Base-by-base conservation (phyloP, 2,329 filamentous ascomycete species). In the Botryotinia narcissicola region DNA sequence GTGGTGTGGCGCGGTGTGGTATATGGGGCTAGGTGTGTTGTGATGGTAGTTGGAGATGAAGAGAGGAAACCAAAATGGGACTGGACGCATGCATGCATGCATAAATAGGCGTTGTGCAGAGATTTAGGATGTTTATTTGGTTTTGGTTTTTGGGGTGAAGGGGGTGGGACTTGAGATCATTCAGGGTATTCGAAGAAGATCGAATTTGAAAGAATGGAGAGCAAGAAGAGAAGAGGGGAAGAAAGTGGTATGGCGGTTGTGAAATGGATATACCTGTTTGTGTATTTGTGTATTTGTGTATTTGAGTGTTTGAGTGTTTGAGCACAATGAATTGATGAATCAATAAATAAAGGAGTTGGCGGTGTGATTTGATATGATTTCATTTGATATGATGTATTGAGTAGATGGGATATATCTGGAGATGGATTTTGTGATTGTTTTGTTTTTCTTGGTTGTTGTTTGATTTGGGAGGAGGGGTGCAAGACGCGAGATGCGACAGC, bases 401-500 rank as follows among this genome's bases (percentile, higher is more conserved):
- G 37, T 40, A 40, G 37, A 40, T 40, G 9, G 37, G 1, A 40
- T 40, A 40, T 40, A 10, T 40, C 37, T 40, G 2, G 9, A 40
- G 37, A 12, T 40, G 37, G 37, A 40, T 10, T 40, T 9, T 40
- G 37, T 40, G 37, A 40, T 40, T 40, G 37, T 40, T 1, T 40
- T 10, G 37, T 9, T 40, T 9, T 40, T 40, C 10, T 37, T 37
- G 37, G 7, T 37, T 37, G 37, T 37, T 37, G 8, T 37, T 37
- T 37, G 37, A 40, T 40, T 40, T 10, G 7, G 37, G 9, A 40
- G 9, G 37, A 8, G 37, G 37, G 37, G 37, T 8, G 37, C 37
- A 37, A 37, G 37, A 37, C 0, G 37, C 9, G 37, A 37, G 9
- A 37, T 35, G 1, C 7, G 5, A 1, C n/a, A 40, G 2, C 0